phyloP scores from a whole-genome alignment of 169 alveolate species.

The Plasmodium fragile region DNA sequence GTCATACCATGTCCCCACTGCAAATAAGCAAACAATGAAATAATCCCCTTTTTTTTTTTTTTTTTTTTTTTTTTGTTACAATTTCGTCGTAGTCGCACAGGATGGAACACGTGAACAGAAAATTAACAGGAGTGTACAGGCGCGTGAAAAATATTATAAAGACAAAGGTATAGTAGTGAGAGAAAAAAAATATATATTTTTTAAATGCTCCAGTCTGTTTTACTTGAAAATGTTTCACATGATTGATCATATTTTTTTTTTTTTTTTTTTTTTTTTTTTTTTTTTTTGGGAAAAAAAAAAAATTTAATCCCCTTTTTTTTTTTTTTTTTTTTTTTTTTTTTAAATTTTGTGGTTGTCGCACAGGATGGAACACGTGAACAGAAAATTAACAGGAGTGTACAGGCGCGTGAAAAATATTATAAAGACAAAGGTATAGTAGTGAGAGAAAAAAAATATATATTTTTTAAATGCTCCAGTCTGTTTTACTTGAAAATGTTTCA shows the following conservation, averaged over 20 bases:
- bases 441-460: constrained; percentile 6
- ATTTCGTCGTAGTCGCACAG: constrained; percentile 41
- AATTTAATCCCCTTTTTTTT: too few relatives aligned
- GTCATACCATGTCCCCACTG: not conserved
- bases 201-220: not conserved
- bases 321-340: not conserved
- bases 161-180: constrained; percentile 37
- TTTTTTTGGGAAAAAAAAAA: too few relatives aligned
- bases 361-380: constrained; percentile 61
- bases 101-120: constrained; percentile 63
- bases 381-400: constrained; percentile 61
- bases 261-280: too few relatives aligned
- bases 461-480: not conserved
- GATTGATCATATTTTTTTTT: not conserved
- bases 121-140: constrained; percentile 60
- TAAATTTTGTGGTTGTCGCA: constrained; percentile 25
- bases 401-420: constrained; percentile 55
- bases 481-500: not conserved
- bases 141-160: constrained; percentile 61
- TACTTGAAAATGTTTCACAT: not conserved
- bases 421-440: constrained; percentile 59
- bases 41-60: not conserved
- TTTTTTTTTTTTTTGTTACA: not conserved
- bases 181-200: not conserved
- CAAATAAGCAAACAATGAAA: not conserved